Percentiles rank a stretch among this genome's conserved stretches.
Evolutionary conservation across 495 filamentous ascomycete genomes (phyloP).

Genomic region (Penicillium egyptiacum): DNA sequence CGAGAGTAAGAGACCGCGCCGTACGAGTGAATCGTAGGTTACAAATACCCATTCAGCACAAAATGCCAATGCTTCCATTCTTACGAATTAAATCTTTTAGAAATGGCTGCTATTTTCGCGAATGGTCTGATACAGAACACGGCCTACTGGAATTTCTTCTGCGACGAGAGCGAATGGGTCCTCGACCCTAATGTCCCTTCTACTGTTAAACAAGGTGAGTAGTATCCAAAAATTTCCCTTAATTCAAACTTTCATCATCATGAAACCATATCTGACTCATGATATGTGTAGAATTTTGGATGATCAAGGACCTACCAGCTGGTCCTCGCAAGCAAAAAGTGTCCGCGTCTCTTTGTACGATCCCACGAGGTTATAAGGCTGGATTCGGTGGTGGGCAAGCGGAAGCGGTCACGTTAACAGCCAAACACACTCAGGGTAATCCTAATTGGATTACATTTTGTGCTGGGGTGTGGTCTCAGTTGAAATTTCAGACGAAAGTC

Average conservation of each 20-base stretch:
- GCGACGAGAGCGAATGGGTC: slow-evolving; percentile 9
- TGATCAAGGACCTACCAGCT: slow-evolving; percentile 3
- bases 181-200: slow-evolving; percentile 5
- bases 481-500: slow-evolving; percentile 6
- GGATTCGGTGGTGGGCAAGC: slow-evolving; percentile 3
- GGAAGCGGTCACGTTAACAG: slow-evolving; percentile 6
- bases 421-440: slow-evolving; percentile 1
- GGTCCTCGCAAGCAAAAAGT: not conserved
- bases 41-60: slow-evolving; percentile 3
- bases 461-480: slow-evolving; percentile 7
- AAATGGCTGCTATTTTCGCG: slow-evolving; percentile 7
- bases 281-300: slow-evolving; percentile 6
- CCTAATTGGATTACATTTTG: slow-evolving; percentile 4
- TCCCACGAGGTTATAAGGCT: not conserved
- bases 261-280: slow-evolving; percentile 6
- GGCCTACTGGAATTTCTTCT: slow-evolving; percentile 4
- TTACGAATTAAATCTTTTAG: slow-evolving; percentile 6
- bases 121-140: slow-evolving; percentile 5
- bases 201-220: not conserved
- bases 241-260: slow-evolving; percentile 4
- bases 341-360: slow-evolving; percentile 4
- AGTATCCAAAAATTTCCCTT: slow-evolving; percentile 4
- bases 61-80: slow-evolving; percentile 2
- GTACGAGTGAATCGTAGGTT: slow-evolving; percentile 6
- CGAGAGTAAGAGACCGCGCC: slow-evolving; percentile 5